A percentile compares a stretch with the other conserved stretches of the same genome.
These are phyloP conservation scores for Fragilaria crotonensis DNA, from an alignment of 108 stramenopile genomes.

Conservation along the genomic window DNA sequence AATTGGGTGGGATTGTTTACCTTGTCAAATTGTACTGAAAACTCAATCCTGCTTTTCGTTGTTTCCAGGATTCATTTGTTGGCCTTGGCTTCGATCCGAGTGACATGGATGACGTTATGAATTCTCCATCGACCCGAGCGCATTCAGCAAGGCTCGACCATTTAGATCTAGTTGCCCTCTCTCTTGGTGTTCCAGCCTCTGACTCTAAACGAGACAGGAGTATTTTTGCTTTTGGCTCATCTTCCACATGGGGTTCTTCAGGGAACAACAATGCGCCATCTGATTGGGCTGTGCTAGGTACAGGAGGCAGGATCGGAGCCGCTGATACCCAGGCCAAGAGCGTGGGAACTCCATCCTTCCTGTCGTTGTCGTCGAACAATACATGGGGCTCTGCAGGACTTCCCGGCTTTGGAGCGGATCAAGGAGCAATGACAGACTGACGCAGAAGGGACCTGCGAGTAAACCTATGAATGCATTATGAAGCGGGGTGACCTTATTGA, in stretches of 20 bases:
- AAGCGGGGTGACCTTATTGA: no score
- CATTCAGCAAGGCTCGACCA: conserved; percentile 11
- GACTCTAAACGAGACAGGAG: conserved; percentile 28
- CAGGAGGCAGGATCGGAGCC: conserved; percentile 1
- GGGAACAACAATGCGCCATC: conserved; percentile 10
- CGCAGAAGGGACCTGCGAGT: no score
- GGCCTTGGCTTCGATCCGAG: conserved; percentile 78
- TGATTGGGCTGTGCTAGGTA: background rate
- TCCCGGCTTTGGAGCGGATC: conserved; percentile 5
- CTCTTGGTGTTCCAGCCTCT: conserved; percentile 25
- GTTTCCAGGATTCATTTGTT: conserved; percentile 9
- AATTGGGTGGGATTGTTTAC: background rate
- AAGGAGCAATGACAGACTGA: background rate
- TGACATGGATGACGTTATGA: conserved; percentile 59
- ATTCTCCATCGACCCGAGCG: conserved; percentile 35
- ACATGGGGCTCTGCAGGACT: conserved; percentile 26
- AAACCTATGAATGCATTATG: no score
- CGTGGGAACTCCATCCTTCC: conserved; percentile 24
- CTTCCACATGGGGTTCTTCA: conserved; percentile 38
- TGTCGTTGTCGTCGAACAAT: conserved; percentile 19
- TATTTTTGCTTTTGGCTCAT: conserved; percentile 58
- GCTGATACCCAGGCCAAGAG: conserved; percentile 11
- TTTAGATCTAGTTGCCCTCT: conserved; percentile 36
- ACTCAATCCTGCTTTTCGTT: conserved; percentile 3
- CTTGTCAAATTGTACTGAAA: background rate